Conservation (phyloP, 208 protist genomes). For the Entamoeba invadens region DNA sequence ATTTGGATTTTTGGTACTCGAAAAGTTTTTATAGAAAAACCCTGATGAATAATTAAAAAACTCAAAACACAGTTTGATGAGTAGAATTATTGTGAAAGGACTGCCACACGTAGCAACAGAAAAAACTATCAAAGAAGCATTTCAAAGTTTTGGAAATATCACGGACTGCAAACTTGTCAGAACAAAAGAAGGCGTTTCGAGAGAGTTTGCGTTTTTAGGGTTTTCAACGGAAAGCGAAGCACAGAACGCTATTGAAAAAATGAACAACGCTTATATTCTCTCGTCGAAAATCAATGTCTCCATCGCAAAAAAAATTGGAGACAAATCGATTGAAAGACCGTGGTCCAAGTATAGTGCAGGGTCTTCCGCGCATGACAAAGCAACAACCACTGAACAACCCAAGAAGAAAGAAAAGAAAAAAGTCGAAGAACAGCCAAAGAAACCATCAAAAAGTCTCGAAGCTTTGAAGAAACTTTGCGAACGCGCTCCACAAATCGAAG, state of each 20-base stretch:
- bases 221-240: slow-evolving; percentile 40
- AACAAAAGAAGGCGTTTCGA: background rate
- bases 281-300: slow-evolving; percentile 61
- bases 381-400: slow-evolving; percentile 7
- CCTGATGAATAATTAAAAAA: no score
- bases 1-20: background rate
- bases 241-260: slow-evolving; percentile 60
- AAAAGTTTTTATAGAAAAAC: background rate
- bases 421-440: no score
- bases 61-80: background rate
- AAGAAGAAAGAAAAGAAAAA: background rate
- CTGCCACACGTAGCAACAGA: background rate
- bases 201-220: background rate
- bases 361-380: slow-evolving; percentile 24
- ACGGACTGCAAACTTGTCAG: background rate
- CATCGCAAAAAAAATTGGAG: slow-evolving; percentile 31
- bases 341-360: slow-evolving; percentile 57
- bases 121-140: background rate
- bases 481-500: background rate
- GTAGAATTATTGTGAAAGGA: background rate
- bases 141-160: background rate
- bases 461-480: background rate
- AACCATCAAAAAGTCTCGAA: background rate
- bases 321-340: slow-evolving; percentile 27
- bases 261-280: slow-evolving; percentile 73